Conservation (phyloP, 129 eudicot genomes). For the Escallonia herrerae region DNA sequence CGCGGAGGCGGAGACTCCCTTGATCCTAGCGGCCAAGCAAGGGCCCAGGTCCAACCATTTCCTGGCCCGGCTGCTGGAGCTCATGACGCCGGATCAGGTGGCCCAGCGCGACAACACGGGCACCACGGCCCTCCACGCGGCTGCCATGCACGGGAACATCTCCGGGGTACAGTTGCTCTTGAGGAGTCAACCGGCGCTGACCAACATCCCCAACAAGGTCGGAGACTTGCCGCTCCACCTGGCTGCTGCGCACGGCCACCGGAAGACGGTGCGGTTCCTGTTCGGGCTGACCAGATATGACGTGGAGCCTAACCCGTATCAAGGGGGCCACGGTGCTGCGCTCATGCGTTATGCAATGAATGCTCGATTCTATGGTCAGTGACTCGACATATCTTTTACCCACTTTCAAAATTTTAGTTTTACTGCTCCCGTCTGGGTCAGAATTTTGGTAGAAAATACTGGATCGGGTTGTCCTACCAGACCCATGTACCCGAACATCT, state of each 20-base stretch:
- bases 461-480: too few relatives aligned
- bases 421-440: too few relatives aligned
- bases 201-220: not conserved
- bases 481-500: too few relatives aligned
- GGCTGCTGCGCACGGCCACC: conserved; percentile 6
- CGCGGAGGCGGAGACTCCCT: too few relatives aligned
- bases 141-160: conserved; percentile 1
- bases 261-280: not conserved
- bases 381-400: not conserved
- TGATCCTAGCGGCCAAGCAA: too few relatives aligned
- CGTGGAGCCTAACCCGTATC: not conserved
- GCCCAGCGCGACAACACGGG: too few relatives aligned
- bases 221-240: conserved; percentile 9
- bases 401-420: too few relatives aligned
- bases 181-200: not conserved
- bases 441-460: too few relatives aligned
- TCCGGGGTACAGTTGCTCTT: not conserved
- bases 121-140: conserved; percentile 12
- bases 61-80: too few relatives aligned
- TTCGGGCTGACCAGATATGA: not conserved
- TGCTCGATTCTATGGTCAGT: conserved; percentile 7
- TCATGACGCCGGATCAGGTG: too few relatives aligned
- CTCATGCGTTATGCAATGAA: conserved; percentile 1
- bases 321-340: not conserved
- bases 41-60: too few relatives aligned